Base-by-base conservation (phyloP, 306 rosid genomes). In the Aeschynomene evenia region DNA sequence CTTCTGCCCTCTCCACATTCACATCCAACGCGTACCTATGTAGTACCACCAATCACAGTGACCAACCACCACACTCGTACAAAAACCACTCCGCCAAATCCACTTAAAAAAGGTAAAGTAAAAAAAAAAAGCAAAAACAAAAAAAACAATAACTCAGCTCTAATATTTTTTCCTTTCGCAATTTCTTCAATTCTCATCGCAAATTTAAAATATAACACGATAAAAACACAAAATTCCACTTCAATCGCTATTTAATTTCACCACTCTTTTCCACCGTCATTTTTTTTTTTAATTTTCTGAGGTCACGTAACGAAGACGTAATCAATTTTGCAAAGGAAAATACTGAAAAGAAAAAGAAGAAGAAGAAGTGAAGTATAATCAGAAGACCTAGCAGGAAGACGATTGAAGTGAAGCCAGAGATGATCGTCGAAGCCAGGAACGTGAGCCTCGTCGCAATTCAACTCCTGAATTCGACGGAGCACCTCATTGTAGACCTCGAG, bases 1-100 rank as follows among this genome's bases (percentile, higher is more conserved):
- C 99, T 76, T 89, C 99, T 7, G 99, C 99, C 78, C 99, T 87
- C 80, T 95, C 99, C 68, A 89, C 99, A 63, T 95, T 95, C 69
- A 95, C 99, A 82, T 95, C 99, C 91, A 91, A 80, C 5, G 97
- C 99, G 37, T 95, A 91, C 79, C 97, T 95, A 67, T 73, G 80
- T 14, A 68, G 74, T 15, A 80, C 77, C 69, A 80, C 77, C 69
- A 84, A 79, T 70, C 81, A 81, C 20, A 55, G 75, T 74, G 80
- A 61, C 74, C 72, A 50, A 73, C 80, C 73, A 53, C 14, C 73
- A 71, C 54, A 73, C 71, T 70, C 69, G 78, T 2, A 70, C 79
- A 74, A 67, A 73, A 73, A 82, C 58, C 77, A 72, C 76, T 77
- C 82, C 70, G 64, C 73, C 79, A 70, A 65, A 76, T 80, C 72